Percentiles rank a stretch among this genome's conserved stretches.
Conservation (phyloP, 2,329 filamentous ascomycete species). For the Coniochaeta sp. region DNA sequence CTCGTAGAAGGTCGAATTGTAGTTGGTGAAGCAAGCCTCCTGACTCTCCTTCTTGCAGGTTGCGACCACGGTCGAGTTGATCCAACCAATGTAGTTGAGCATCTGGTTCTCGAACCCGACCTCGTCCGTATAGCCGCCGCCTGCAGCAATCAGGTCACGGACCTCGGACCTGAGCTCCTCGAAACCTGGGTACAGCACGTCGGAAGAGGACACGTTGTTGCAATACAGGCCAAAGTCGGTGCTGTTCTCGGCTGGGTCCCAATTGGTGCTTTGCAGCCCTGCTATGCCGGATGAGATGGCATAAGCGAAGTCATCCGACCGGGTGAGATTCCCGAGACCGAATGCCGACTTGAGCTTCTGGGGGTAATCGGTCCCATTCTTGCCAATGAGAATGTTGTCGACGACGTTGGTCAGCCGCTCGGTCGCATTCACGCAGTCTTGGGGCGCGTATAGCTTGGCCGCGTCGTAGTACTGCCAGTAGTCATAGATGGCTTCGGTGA, state of each 20-base stretch:
- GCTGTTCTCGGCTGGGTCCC: conserved; percentile 40
- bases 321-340: conserved; percentile 35
- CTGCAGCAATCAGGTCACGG: conserved; percentile 30
- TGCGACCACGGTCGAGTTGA: conserved; percentile 21
- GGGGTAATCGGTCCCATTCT: conserved; percentile 32
- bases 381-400: conserved; percentile 42
- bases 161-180: conserved; percentile 26
- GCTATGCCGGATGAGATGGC: conserved; percentile 32
- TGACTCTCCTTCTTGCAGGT: conserved; percentile 18
- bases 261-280: conserved; percentile 42
- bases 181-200: conserved; percentile 33
- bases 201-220: conserved; percentile 33
- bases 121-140: conserved; percentile 33
- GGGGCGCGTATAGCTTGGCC: conserved; percentile 39
- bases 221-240: conserved; percentile 41
- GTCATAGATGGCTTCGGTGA: conserved; percentile 70
- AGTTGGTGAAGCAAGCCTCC: conserved; percentile 29
- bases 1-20: conserved; percentile 24
- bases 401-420: conserved; percentile 48
- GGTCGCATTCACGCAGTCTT: conserved; percentile 57
- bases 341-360: conserved; percentile 34
- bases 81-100: conserved; percentile 46
- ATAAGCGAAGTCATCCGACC: conserved; percentile 41
- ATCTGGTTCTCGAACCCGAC: conserved; percentile 32
- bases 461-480: conserved; percentile 60